phyloP scores from a whole-genome alignment of 306 rosid genomes.

The Prunus mira region DNA sequence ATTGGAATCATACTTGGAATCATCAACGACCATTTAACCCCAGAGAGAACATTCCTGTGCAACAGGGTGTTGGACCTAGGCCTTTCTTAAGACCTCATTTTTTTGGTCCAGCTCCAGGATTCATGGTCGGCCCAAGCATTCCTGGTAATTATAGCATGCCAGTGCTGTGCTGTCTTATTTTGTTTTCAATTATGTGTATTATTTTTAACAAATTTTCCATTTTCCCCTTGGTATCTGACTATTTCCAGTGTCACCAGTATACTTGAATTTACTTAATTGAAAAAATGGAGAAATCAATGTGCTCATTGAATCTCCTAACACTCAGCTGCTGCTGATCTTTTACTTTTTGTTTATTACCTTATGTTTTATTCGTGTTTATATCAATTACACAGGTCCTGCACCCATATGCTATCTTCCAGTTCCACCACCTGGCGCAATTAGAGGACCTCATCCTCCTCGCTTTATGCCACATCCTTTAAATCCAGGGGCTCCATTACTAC shows the following conservation, averaged over 20 bases:
- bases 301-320: background rate
- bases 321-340: background rate
- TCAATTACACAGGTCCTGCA: conserved; percentile 57
- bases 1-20: conserved; percentile 68
- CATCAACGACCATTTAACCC: conserved; percentile 64
- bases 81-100: conserved; percentile 62
- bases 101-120: conserved; percentile 68
- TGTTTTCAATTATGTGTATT: background rate
- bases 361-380: background rate
- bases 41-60: conserved; percentile 61
- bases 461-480: conserved; percentile 55
- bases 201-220: background rate
- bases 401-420: conserved; percentile 64
- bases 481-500: conserved; percentile 41
- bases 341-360: background rate
- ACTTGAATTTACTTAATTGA: background rate
- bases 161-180: background rate
- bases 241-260: background rate
- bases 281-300: background rate
- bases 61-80: conserved; percentile 71
- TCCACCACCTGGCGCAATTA: conserved; percentile 60
- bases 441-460: conserved; percentile 64
- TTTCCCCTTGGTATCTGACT: background rate
- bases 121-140: conserved; percentile 72
- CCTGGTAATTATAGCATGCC: conserved; percentile 47